phyloP scores from a whole-genome alignment of 345 rosid genomes.

The Barbarea vulgaris region DNA sequence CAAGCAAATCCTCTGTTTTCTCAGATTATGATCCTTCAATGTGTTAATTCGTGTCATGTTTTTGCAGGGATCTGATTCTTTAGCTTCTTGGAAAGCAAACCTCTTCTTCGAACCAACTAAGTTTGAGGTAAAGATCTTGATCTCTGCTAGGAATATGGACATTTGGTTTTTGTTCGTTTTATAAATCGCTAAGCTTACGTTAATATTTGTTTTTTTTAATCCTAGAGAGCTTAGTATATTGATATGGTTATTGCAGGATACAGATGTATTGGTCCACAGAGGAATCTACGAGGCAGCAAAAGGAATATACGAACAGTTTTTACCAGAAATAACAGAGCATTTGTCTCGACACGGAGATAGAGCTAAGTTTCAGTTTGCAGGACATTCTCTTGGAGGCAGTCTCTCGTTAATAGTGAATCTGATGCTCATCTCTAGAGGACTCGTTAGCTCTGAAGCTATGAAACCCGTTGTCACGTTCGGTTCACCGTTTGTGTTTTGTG shows the following conservation, averaged over 20 bases:
- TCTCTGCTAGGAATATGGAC: neutral
- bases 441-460: slow-evolving; percentile 58
- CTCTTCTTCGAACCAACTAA: slow-evolving; percentile 85
- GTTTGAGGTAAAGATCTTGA: slow-evolving; percentile 63
- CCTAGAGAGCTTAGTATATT: neutral
- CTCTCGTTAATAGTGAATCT: slow-evolving; percentile 74
- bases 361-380: slow-evolving; percentile 82
- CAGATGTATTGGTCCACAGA: slow-evolving; percentile 83
- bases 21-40: neutral
- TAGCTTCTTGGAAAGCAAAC: slow-evolving; percentile 92
- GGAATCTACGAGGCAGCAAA: slow-evolving; percentile 97
- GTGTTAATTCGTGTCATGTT: neutral
- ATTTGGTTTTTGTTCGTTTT: slow-evolving; percentile 13
- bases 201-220: neutral
- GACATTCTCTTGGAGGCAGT: slow-evolving; percentile 96
- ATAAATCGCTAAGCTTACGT: neutral
- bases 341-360: slow-evolving; percentile 58
- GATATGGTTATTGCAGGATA: slow-evolving; percentile 47
- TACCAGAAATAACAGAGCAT: slow-evolving; percentile 75
- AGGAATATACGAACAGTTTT: slow-evolving; percentile 77
- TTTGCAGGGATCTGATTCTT: slow-evolving; percentile 82
- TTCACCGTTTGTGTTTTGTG: slow-evolving; percentile 87
- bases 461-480: slow-evolving; percentile 80
- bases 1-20: slow-evolving; percentile 15
- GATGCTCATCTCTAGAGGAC: slow-evolving; percentile 66